phyloP scores from a whole-genome alignment of 2,329 filamentous ascomycete species.

The Chaetomium olivaceum region DNA sequence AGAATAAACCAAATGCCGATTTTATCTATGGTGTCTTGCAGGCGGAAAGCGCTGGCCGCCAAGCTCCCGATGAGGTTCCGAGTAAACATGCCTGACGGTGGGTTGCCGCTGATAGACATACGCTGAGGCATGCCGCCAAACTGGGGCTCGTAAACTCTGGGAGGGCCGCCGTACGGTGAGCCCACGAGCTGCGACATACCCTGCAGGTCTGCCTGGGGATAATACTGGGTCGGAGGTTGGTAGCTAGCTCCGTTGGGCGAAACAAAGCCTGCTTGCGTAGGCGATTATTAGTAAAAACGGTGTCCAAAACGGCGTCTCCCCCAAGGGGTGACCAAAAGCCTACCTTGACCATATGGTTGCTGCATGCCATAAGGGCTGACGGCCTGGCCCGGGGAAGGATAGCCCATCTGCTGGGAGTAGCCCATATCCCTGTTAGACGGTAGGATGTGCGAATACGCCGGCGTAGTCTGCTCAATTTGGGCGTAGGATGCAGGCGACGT shows the following conservation, averaged over 20 bases:
- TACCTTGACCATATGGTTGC: conserved; percentile 32
- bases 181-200: conserved; percentile 26
- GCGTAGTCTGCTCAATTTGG: conserved; percentile 45
- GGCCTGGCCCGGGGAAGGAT: conserved; percentile 28
- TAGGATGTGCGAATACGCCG: conserved; percentile 41
- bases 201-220: conserved; percentile 28
- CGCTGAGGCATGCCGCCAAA: conserved; percentile 32
- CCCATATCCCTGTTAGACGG: conserved; percentile 43
- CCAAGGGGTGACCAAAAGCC: neutral
- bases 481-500: conserved; percentile 78
- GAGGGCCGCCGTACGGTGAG: conserved; percentile 27
- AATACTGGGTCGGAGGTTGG: conserved; percentile 29
- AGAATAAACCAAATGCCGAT: conserved; percentile 96
- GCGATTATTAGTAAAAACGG: neutral
- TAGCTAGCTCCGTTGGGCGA: conserved; percentile 29
- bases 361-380: conserved; percentile 35
- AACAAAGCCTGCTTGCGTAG: conserved; percentile 26
- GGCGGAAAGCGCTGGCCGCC: conserved; percentile 81
- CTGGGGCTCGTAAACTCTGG: conserved; percentile 30
- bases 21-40: conserved; percentile 76
- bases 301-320: neutral
- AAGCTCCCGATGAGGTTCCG: conserved; percentile 92
- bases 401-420: conserved; percentile 32
- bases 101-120: conserved; percentile 45
- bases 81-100: conserved; percentile 83